Evolutionary conservation across 768 basidiomycete genomes (phyloP).

Genomic region (Chiua virens): DNA sequence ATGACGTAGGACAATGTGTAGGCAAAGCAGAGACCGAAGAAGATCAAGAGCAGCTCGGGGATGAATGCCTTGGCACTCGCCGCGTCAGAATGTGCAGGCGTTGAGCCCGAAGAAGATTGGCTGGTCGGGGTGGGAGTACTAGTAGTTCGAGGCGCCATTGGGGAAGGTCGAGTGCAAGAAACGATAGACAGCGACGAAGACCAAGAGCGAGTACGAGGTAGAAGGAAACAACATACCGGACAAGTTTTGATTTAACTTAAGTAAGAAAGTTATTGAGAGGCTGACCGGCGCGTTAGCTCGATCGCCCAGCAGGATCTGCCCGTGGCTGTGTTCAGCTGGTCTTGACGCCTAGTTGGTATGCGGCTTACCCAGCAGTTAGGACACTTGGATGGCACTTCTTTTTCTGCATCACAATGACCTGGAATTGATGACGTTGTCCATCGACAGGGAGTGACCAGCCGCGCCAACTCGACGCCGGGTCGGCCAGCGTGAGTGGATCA

Average conservation of each 20-base stretch:
- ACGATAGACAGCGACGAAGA: constrained; percentile 10
- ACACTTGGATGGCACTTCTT: too few relatives aligned
- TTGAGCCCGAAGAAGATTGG: constrained; percentile 1
- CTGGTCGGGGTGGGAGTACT: constrained; percentile 2
- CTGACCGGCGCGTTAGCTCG: constrained; percentile 11
- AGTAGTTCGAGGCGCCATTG: constrained; percentile 26
- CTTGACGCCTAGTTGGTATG: too few relatives aligned
- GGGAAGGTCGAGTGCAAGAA: background rate
- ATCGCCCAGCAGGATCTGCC: too few relatives aligned
- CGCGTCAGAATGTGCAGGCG: background rate
- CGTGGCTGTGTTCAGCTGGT: too few relatives aligned
- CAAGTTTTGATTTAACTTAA: constrained; percentile 1
- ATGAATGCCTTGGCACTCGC: constrained; percentile 7
- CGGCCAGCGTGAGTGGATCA: too few relatives aligned
- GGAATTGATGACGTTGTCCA: too few relatives aligned
- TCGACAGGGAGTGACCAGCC: too few relatives aligned
- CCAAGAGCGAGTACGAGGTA: constrained; percentile 3
- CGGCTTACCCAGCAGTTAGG: too few relatives aligned
- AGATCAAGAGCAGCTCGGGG: constrained; percentile 19
- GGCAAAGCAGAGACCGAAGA: constrained; percentile 26
- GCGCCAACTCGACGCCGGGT: too few relatives aligned
- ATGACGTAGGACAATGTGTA: constrained; percentile 28
- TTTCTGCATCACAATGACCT: too few relatives aligned
- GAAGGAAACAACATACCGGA: constrained; percentile 11
- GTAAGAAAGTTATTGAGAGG: constrained; percentile 11